These are phyloP conservation scores for Leonotis leonurus DNA, from an alignment of 257 asterid species.

Conservation along the genomic window DNA sequence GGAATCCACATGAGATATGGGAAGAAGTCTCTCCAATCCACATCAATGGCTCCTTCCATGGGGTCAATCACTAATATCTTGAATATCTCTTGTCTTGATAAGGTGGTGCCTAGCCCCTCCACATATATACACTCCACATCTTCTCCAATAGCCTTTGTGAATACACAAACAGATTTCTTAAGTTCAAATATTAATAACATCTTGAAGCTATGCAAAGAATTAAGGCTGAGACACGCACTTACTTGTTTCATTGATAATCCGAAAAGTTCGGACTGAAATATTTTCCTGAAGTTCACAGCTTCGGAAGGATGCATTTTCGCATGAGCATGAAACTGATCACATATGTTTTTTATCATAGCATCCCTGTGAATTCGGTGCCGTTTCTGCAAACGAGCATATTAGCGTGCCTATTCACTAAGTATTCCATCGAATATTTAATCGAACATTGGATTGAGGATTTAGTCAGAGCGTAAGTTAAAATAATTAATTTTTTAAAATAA, in stretches of 20 bases:
- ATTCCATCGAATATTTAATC: too few relatives aligned
- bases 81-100: conserved; percentile 47
- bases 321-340: conserved; percentile 31
- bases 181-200: too few relatives aligned
- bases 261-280: conserved; percentile 72
- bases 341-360: conserved; percentile 36
- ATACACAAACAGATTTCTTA: too few relatives aligned
- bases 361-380: conserved; percentile 60
- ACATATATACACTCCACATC: conserved; percentile 58
- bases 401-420: too few relatives aligned
- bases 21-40: conserved; percentile 97
- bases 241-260: conserved; percentile 68
- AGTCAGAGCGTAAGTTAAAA: too few relatives aligned
- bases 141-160: conserved; percentile 69
- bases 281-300: conserved; percentile 55
- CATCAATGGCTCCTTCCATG: conserved; percentile 90
- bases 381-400: too few relatives aligned
- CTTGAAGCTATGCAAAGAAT: too few relatives aligned
- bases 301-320: conserved; percentile 34
- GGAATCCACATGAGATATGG: conserved; percentile 84
- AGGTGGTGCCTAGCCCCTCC: conserved; percentile 43
- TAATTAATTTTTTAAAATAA: too few relatives aligned
- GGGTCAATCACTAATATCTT: conserved; percentile 53
- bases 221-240: too few relatives aligned
- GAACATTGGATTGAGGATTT: too few relatives aligned